Evolutionary conservation across 2,329 filamentous ascomycete species (phyloP), one percentile per base, ranked within the genome.

Genomic region (Hirsutella rhossiliensis): DNA sequence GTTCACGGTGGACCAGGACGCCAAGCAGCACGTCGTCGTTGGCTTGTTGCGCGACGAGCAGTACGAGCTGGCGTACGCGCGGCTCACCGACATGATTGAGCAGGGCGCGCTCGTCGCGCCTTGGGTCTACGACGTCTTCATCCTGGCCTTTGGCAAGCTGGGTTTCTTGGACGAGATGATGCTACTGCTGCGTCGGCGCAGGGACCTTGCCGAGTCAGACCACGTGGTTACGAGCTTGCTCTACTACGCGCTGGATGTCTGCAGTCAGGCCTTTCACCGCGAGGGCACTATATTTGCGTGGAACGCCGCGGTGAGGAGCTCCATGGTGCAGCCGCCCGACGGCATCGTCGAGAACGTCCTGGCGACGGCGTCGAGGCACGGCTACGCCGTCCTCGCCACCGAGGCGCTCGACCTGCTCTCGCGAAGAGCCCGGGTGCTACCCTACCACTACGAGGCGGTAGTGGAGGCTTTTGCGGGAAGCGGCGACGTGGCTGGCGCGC

Each of bases 21-120:
- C 80, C 9, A 76, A 75, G 57, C 76, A 84, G 53, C 78, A 76
- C 56, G 69, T 94, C 18, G 74, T 83, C 2, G 65, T 87, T 11
- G 87, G 87, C 0, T 64, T 94, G 47, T 69, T 97, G 31, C 76
- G 88, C 18, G 89, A 96, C 53, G 77, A 80, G 1, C 83, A 94
- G 54, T 81, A 87, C 49, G 92, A 97, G 63, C 67, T 89, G 49
- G 89, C 87, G 2, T 67, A 94, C 46, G 71, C 76, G 42, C 77
- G 77, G 51, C 62, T 95, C 37, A 80, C 86, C 32, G 64, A 74
- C 19, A 77, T 95, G 72, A 66, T 77, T 37, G 64, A 69, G 42
- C 69, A 75, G 41, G 67, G 70, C 3, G 66, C 76, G 1, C 54
- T 53, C 2, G 64, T 89, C 4, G 73, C 82, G 28, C 56, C 68